These are phyloP conservation scores for Eimeria praecox DNA, from an alignment of 169 alveolate species.

Conservation along the genomic window DNA sequence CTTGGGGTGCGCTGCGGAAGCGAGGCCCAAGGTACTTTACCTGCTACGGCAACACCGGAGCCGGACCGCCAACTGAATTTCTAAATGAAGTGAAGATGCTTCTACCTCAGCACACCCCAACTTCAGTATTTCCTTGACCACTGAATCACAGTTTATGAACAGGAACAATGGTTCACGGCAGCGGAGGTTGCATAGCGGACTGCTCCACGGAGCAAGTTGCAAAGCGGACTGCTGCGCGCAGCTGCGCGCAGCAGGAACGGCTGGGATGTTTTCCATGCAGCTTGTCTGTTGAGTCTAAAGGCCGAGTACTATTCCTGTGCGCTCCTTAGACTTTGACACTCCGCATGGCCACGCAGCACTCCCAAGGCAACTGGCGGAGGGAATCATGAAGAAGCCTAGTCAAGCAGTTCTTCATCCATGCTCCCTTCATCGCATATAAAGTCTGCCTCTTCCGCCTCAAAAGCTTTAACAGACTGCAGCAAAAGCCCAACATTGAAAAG, in stretches of 20 bases:
- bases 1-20: neutral
- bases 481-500: neutral
- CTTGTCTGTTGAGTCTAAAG: neutral
- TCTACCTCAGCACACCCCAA: neutral
- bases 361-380: neutral
- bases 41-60: neutral
- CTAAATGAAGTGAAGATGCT: neutral
- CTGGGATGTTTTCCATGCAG: neutral
- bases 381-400: neutral
- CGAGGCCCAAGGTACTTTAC: neutral
- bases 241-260: neutral
- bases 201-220: neutral
- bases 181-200: neutral
- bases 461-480: slow-evolving; percentile 71
- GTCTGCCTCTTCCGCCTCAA: slow-evolving; percentile 57
- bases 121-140: neutral
- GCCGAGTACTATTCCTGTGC: neutral
- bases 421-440: slow-evolving; percentile 67
- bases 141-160: neutral
- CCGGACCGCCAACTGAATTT: neutral
- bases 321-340: neutral
- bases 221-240: neutral
- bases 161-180: neutral
- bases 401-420: slow-evolving; percentile 66
- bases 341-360: neutral